Percentiles rank a stretch among this genome's conserved stretches.
Evolutionary conservation across 2,329 filamentous ascomycete genomes (phyloP).

Genomic region (Xylariaceae sp.): DNA sequence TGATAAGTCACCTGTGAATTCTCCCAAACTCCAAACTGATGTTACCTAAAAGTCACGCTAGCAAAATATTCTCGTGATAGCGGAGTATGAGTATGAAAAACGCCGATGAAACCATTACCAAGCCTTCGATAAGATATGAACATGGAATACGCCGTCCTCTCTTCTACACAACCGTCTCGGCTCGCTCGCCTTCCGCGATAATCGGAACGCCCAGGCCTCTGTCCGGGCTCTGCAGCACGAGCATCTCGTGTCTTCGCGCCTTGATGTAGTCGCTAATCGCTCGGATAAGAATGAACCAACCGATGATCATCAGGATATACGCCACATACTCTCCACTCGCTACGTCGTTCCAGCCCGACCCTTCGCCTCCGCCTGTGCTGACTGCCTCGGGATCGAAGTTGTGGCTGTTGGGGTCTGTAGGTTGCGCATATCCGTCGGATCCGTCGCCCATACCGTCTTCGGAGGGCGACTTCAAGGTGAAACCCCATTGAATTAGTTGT

Average conservation of each 20-base stretch:
- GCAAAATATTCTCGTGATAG: background rate
- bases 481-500: constrained; percentile 92
- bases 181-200: constrained; percentile 76
- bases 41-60: constrained; percentile 1
- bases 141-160: constrained; percentile 1
- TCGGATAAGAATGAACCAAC: constrained; percentile 95
- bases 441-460: constrained; percentile 40
- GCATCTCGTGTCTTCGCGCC: constrained; percentile 82
- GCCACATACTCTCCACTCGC: constrained; percentile 80
- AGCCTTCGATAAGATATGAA: background rate
- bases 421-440: constrained; percentile 57
- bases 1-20: background rate
- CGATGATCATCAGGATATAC: constrained; percentile 91
- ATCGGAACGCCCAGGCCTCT: constrained; percentile 78
- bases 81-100: background rate
- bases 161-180: constrained; percentile 66
- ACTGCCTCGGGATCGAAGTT: constrained; percentile 75
- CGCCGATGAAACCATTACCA: background rate
- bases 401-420: constrained; percentile 84
- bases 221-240: constrained; percentile 89
- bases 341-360: constrained; percentile 50
- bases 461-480: constrained; percentile 75
- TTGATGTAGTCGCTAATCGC: constrained; percentile 87
- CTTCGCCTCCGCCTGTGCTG: constrained; percentile 30
- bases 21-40: constrained; percentile 7